phyloP scores from a whole-genome alignment of 345 rosid genomes.

The Citrus glauca region DNA sequence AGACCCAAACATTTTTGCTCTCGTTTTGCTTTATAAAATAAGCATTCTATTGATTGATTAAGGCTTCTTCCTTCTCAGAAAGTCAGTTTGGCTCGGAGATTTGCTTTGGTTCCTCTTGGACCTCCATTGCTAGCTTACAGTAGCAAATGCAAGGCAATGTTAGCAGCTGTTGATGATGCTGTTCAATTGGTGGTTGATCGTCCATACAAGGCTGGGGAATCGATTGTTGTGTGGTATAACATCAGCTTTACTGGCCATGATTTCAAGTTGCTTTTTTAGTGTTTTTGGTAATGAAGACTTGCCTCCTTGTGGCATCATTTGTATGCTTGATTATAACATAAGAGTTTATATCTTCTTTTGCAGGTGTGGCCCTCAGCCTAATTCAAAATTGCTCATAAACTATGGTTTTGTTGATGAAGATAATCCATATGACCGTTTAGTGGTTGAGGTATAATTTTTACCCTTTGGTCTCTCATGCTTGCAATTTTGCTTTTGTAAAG shows the following conservation, averaged over 20 bases:
- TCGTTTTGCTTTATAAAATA: background rate
- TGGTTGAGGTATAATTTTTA: conserved; percentile 55
- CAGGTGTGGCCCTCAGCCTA: conserved; percentile 99
- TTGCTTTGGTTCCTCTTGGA: conserved; percentile 98
- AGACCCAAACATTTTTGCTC: background rate
- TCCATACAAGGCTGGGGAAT: conserved; percentile 79
- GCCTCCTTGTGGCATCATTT: conserved; percentile 1
- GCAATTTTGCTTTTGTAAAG: conserved; percentile 8
- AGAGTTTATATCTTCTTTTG: conserved; percentile 5
- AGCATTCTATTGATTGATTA: conserved; percentile 13
- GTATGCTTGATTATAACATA: conserved; percentile 4
- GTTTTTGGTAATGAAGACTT: conserved; percentile 15
- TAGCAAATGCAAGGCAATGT: conserved; percentile 94
- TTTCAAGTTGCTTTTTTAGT: conserved; percentile 5
- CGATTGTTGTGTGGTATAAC: conserved; percentile 81
- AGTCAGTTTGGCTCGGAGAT: conserved; percentile 93
- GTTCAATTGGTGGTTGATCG: conserved; percentile 89
- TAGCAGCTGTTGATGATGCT: conserved; percentile 75
- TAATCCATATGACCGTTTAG: conserved; percentile 72
- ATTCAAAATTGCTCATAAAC: conserved; percentile 85
- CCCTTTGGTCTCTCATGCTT: conserved; percentile 1
- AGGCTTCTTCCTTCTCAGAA: conserved; percentile 51
- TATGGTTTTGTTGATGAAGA: conserved; percentile 95
- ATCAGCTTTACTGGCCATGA: conserved; percentile 12
- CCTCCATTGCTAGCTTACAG: conserved; percentile 92